These are phyloP conservation scores for Mycena latifolia DNA, from an alignment of 768 basidiomycete genomes.

Conservation along the genomic window DNA sequence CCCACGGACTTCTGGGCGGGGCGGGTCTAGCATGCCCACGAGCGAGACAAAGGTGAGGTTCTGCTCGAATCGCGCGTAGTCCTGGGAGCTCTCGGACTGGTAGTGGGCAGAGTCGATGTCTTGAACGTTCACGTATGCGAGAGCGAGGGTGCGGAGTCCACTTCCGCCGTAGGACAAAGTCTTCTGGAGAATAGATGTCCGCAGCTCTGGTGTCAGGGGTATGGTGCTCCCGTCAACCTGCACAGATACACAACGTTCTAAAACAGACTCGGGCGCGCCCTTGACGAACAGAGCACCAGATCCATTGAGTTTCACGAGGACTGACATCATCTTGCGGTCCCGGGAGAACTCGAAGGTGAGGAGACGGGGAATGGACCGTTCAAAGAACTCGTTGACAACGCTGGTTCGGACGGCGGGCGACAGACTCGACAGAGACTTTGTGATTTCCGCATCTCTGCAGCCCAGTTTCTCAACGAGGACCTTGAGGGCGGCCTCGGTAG, in stretches of 20 bases:
- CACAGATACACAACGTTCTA: slow-evolving; percentile 88
- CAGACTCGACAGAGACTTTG: slow-evolving; percentile 69
- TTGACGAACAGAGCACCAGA: slow-evolving; percentile 91
- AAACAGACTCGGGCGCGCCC: slow-evolving; percentile 95
- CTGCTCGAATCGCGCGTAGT: slow-evolving; percentile 93
- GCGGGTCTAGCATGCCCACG: slow-evolving; percentile 98
- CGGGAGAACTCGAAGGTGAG: slow-evolving; percentile 98
- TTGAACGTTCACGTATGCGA: slow-evolving; percentile 86
- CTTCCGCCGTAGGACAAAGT: slow-evolving; percentile 80
- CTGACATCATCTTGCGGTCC: slow-evolving; percentile 99
- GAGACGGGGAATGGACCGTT: slow-evolving; percentile 79
- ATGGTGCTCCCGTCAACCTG: slow-evolving; percentile 73
- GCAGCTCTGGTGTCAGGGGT: slow-evolving; percentile 74
- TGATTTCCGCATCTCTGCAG: slow-evolving; percentile 70
- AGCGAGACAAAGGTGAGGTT: slow-evolving; percentile 95
- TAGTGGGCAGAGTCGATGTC: slow-evolving; percentile 88
- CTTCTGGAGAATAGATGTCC: slow-evolving; percentile 69
- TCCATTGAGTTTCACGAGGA: slow-evolving; percentile 80
- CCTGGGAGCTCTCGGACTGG: slow-evolving; percentile 78
- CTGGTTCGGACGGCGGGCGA: slow-evolving; percentile 75
- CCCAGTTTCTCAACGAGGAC: slow-evolving; percentile 96
- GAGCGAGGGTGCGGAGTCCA: slow-evolving; percentile 91
- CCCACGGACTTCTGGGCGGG: slow-evolving; percentile 89
- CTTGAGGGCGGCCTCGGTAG: slow-evolving; percentile 96
- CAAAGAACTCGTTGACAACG: slow-evolving; percentile 89